phyloP scores from a whole-genome alignment of 2,329 filamentous ascomycete genomes.

The Colletotrichum nymphaeae region DNA sequence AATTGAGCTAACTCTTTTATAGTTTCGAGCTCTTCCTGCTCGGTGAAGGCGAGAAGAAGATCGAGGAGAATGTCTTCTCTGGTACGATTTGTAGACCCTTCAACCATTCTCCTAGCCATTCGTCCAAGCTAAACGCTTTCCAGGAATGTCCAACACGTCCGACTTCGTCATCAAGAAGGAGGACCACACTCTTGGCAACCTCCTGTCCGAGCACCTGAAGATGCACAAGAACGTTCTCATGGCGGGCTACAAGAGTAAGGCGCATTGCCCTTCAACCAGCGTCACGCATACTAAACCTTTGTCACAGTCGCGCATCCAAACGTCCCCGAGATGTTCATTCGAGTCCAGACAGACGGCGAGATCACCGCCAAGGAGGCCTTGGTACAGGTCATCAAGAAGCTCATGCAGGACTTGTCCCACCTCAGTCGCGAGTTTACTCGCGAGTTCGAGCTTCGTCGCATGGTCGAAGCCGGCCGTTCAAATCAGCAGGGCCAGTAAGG shows the following conservation, averaged over 20 bases:
- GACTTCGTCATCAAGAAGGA: conserved; percentile 97
- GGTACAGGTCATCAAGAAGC: conserved; percentile 80
- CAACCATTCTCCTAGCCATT: conserved; percentile 12
- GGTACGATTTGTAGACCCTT: conserved; percentile 68
- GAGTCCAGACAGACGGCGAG: conserved; percentile 91
- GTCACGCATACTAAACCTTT: conserved; percentile 32
- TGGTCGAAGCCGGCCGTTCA: conserved; percentile 72
- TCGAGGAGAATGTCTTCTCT: conserved; percentile 87
- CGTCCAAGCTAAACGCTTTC: background rate
- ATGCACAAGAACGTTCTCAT: conserved; percentile 87
- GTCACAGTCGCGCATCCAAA: conserved; percentile 67
- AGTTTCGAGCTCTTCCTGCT: conserved; percentile 97
- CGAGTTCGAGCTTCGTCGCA: conserved; percentile 89
- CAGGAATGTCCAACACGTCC: conserved; percentile 92
- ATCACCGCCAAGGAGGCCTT: conserved; percentile 92
- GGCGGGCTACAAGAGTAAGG: conserved; percentile 87
- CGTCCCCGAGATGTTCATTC: conserved; percentile 73
- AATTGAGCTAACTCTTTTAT: background rate
- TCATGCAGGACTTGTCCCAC: conserved; percentile 83
- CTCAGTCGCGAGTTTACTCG: conserved; percentile 91
- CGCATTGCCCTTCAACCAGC: background rate
- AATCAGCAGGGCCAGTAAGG: conserved; percentile 55
- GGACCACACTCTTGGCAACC: conserved; percentile 94
- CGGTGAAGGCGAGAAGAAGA: conserved; percentile 90
- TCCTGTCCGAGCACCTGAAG: conserved; percentile 87